Base-by-base conservation (phyloP, 75 land plant genomes). In the Picea glauca region DNA sequence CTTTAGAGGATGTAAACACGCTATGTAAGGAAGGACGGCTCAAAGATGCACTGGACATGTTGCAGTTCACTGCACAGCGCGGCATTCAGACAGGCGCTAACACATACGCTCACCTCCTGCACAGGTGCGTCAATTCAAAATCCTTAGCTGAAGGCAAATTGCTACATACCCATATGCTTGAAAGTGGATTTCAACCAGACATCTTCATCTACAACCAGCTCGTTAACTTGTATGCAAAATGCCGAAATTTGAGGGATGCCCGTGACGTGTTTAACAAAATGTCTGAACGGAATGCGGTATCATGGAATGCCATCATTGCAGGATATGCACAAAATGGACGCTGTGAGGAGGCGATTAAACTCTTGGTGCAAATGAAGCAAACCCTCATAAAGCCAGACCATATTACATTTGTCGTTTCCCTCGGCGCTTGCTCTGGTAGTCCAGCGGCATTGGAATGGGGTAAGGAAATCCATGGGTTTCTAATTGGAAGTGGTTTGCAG, bases 221-320 rank as follows among this genome's bases (percentile, higher is more conserved):
- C 79, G 21, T 93, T 46, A 86, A 75, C 35, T 84, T 87, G 14
- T 91, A 81, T 76, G 83, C 84, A 2, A 63, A 65, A 46, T 58
- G 74, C 77, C 93, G 96, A 14, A 58, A 77, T 12, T 62, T 93
- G 79, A 83, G 13, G 11, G 15, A 77, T 18, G 95, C 95, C 15
- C 43, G 11, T 13, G 17, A 30, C 2, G 18, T 85, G 1, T 93
- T 93, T 73, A 81, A 85, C 3, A 13, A 20, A 7, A 93, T 91
- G 88, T 85, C 88, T 38, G 78, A 78, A 3, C 72, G 78, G 18
- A 90, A 89, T 78, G 91, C 82, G 43, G 58, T 91, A 3, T 87
- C 95, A 6, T 93, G 95, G 95, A 93, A 89, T 64, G 83, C 88
- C 8, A 78, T 93, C 78, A 79, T 93, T 26, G 89, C 87, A 3